Base-by-base conservation (phyloP, 2,329 filamentous ascomycete species). In the Diaporthe destruens region DNA sequence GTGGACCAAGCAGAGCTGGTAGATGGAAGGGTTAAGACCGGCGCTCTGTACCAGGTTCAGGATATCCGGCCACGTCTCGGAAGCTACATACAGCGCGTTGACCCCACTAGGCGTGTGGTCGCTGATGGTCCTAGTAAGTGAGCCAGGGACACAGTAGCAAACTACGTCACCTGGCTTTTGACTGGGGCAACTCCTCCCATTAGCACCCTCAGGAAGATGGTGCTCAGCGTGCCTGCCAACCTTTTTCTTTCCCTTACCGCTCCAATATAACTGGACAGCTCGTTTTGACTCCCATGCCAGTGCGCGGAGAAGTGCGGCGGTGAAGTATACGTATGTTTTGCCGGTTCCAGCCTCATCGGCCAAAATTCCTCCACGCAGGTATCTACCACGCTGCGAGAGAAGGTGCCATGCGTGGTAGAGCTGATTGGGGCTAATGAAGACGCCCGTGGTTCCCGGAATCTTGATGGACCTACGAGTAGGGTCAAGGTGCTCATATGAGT, bases 91-190 rank as follows among this genome's bases (percentile, higher is more conserved):
- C 3, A 73, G 23, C 0, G 65, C 53, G 2, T 42, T 57, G 6
- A 63, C 71, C 3, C 71, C 71, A 7, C 23, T 54, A 7, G 34
- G 49, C 6, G 55, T 61, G 20, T 12, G 3, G 7, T 68, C 61
- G 8, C 56, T 54, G 23, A 73, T 29, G 2, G 9, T 11, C 14
- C 71, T 54, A 7, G 71, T 71, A 9, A 71, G 25, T 1, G 57
- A 61, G 25, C n/a, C 39, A 2, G 67, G 59, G 25, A 73, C 71
- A 23, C 71, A 73, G 23, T 71, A 73, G 18, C 71, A 73, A 1
- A 54, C 20, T 3, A 73, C 23, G 1, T 44, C 53, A 1, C 71
- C 67, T n/a, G 8, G 20, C 6, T 29, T 20, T 6, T 73, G 71
- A 34, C 71, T 71, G 16, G 71, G 71, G 14, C 71, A 73, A 11